Evolutionary conservation across 441 rosid species (phyloP).

Genomic region (Metrosideros polymorpha): DNA sequence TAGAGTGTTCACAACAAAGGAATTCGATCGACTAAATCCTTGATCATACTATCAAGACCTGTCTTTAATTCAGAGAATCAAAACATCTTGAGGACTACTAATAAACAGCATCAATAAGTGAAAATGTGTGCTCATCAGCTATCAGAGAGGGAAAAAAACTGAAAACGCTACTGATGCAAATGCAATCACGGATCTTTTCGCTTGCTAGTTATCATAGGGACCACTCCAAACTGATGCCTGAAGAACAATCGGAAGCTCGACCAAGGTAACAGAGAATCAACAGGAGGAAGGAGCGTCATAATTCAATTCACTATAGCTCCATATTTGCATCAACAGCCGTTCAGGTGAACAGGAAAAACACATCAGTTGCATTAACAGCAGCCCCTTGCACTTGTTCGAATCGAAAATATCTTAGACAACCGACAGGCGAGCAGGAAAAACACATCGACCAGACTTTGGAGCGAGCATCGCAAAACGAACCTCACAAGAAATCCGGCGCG

Average conservation of each 20-base stretch:
- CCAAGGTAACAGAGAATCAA: not conserved
- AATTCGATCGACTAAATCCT: not conserved
- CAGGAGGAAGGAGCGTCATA: not conserved
- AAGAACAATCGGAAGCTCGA: too few species aligned
- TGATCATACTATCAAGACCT: not conserved
- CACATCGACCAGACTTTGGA: not conserved
- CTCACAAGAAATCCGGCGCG: constrained; percentile 71
- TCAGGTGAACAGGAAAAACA: too few species aligned
- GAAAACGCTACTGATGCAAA: not conserved
- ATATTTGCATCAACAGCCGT: too few species aligned
- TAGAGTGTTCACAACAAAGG: not conserved
- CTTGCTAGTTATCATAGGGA: not conserved
- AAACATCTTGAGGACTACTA: not conserved
- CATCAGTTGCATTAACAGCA: not conserved
- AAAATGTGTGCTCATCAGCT: not conserved
- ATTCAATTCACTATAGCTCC: not conserved
- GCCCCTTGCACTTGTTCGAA: constrained; percentile 35
- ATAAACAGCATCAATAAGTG: not conserved
- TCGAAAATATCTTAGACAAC: not conserved
- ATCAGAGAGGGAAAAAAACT: too few species aligned
- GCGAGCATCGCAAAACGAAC: constrained; percentile 16
- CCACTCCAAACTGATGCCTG: not conserved
- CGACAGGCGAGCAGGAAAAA: constrained; percentile 13
- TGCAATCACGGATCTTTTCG: too few species aligned
- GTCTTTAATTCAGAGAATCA: not conserved